Base-by-base conservation (phyloP, 352 stramenopile species). In the Phytophthora chlamydospora region DNA sequence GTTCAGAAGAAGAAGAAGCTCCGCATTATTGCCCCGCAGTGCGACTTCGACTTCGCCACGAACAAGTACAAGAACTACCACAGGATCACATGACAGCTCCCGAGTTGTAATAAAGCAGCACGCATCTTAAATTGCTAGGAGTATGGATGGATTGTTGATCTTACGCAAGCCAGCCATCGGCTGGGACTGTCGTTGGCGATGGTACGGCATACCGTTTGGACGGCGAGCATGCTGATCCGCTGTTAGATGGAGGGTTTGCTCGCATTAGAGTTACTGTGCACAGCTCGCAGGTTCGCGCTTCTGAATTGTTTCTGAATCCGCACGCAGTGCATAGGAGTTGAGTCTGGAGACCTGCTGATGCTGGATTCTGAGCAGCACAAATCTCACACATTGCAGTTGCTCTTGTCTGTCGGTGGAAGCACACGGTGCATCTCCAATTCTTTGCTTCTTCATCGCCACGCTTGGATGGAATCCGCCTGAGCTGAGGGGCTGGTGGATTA, bases 1-100 rank as follows among this genome's bases (percentile, higher is more conserved):
- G 73, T 95, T 10, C 79, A 96, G 64, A 88, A 90, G 60, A 86
- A 79, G 46, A 96, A 96, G 57, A 80, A 71, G 13, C 88, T 95
- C 47, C 57, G 44, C 19, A 71, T 96, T 40, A 66, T 73, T 5
- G 62, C 66, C 0, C 88, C 88, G 8, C 63, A 69, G 21, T 96
- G 88, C 46, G 84, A 93, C 56, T 95, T 93, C 40, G 85, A 96
- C 60, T 78, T 80, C 19, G 80, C 77, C 27, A 89, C 76, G 14
- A 94, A 91, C 60, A 85, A 71, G 38, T 96, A 94, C 73, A 88
- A 82, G 33, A 81, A 87, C 43, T 90, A 84, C 45, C 77, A 90
- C 48, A 68, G 48, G 41, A 72, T 75, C 10, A 52, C 31, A 50
- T 63, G 36, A 71, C 11, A 16, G 2, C 4, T 6, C n/a, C 24